These are phyloP conservation scores for Fusarium albosuccineum DNA, from an alignment of 2,329 filamentous ascomycete genomes.

Conservation along the genomic window DNA sequence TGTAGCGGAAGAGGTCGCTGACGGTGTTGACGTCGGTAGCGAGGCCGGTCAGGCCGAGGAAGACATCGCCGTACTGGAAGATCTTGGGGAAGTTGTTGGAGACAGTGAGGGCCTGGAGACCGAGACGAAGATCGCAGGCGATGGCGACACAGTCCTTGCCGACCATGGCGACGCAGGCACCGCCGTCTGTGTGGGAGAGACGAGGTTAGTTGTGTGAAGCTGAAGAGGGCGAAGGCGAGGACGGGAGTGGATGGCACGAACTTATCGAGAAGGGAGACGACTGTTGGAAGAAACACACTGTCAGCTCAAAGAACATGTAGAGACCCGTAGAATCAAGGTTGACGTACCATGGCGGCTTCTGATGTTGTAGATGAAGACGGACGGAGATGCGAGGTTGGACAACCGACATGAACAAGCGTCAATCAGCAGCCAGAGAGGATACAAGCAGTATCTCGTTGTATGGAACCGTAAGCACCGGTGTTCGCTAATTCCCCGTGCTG, in stretches of 20 bases:
- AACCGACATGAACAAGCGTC: conserved; percentile 32
- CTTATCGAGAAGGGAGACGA: conserved; percentile 96
- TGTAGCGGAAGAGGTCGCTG: conserved; percentile 97
- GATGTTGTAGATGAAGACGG: conserved; percentile 27
- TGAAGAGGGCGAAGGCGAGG: conserved; percentile 6
- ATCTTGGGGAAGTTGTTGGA: conserved; percentile 99
- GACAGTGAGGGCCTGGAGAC: conserved; percentile 94
- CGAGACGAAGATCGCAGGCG: conserved; percentile 97
- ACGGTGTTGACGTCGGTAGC: conserved; percentile 97
- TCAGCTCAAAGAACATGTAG: conserved; percentile 40
- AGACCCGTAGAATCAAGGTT: background rate
- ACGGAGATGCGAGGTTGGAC: conserved; percentile 39
- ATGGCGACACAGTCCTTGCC: conserved; percentile 99
- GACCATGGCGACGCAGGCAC: conserved; percentile 98
- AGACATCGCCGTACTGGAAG: conserved; percentile 96
- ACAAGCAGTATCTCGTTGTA: background rate
- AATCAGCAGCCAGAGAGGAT: conserved; percentile 33
- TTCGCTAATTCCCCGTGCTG: conserved; percentile 23
- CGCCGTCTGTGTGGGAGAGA: conserved; percentile 71
- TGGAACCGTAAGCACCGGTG: conserved; percentile 1
- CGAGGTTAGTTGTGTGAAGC: conserved; percentile 26
- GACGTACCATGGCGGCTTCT: conserved; percentile 49
- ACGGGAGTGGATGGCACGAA: conserved; percentile 59
- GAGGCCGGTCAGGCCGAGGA: conserved; percentile 94
- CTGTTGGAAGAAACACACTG: conserved; percentile 61